Conservation (phyloP, 768 basidiomycete species). For the Hydnum rufescens region DNA sequence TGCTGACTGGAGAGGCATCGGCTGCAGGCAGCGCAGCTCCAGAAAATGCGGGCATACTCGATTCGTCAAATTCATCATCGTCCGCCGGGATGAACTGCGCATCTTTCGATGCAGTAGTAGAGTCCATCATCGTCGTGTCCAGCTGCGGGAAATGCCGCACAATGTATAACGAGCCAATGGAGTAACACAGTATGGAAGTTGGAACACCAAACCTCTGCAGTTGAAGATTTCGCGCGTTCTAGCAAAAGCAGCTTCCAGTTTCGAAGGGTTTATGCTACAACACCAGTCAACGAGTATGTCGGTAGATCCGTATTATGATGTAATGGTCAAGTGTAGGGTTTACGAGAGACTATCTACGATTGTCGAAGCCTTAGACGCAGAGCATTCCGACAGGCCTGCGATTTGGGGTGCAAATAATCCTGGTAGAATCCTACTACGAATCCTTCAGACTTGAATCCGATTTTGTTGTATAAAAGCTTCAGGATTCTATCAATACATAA, state of each 20-base stretch:
- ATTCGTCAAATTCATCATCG: constrained; percentile 69
- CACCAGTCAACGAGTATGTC: no score
- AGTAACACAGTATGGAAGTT: no score
- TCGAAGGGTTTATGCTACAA: no score
- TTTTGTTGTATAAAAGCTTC: constrained; percentile 58
- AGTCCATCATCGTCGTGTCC: constrained; percentile 5
- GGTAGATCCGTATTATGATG: no score
- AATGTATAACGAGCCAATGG: no score
- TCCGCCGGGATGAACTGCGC: constrained; percentile 23
- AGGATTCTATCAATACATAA: constrained; percentile 6
- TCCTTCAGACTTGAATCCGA: constrained; percentile 76
- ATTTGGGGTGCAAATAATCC: constrained; percentile 48
- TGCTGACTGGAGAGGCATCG: constrained; percentile 21
- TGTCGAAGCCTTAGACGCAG: constrained; percentile 56
- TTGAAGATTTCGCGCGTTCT: no score
- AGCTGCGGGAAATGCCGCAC: no score
- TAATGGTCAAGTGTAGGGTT: no score
- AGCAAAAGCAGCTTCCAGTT: no score
- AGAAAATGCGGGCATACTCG: constrained; percentile 59
- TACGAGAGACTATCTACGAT: no score
- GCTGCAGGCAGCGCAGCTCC: constrained; percentile 29
- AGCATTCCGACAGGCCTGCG: constrained; percentile 60
- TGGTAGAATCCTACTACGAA: constrained; percentile 70
- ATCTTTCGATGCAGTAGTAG: constrained; percentile 1
- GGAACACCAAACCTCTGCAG: no score